A percentile compares a stretch with the other conserved stretches of the same genome.
Conservation (phyloP, 2,329 filamentous ascomycete genomes). For the Drechslerella coelobrocha region DNA sequence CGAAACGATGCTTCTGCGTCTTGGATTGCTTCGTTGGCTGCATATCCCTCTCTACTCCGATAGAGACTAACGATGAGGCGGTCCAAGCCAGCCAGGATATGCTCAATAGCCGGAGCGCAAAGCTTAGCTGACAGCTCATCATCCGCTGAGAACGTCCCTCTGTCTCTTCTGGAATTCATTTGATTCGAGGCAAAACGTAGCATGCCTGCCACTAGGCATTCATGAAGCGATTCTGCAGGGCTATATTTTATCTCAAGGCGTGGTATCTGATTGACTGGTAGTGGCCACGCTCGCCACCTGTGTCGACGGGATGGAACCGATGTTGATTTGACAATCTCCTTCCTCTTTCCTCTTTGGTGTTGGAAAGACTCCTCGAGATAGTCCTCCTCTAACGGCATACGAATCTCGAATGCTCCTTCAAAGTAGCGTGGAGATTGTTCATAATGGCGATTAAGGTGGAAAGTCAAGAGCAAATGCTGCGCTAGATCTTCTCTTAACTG, state of each 20-base stretch:
- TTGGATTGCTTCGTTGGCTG: constrained; percentile 26
- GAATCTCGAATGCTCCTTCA: neutral
- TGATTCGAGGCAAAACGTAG: constrained; percentile 30
- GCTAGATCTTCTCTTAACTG: constrained; percentile 32
- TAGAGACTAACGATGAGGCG: constrained; percentile 33
- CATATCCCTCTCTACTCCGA: constrained; percentile 43
- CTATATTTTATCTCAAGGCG: constrained; percentile 20
- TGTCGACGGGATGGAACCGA: constrained; percentile 14
- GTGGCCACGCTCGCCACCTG: constrained; percentile 45
- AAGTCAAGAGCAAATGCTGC: constrained; percentile 31
- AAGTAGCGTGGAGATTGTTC: neutral
- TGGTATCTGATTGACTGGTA: constrained; percentile 19
- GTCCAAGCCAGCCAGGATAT: constrained; percentile 22
- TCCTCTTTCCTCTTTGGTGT: neutral
- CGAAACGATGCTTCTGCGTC: constrained; percentile 22
- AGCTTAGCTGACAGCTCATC: constrained; percentile 15
- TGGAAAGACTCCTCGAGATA: neutral
- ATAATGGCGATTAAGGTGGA: constrained; percentile 27
- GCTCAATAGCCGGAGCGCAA: constrained; percentile 21
- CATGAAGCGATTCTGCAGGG: constrained; percentile 21
- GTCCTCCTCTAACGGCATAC: neutral
- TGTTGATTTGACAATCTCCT: neutral
- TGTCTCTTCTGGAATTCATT: constrained; percentile 12
- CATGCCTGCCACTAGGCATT: constrained; percentile 20
- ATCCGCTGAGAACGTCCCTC: constrained; percentile 30